These are phyloP conservation scores for Penicillium pancosmium DNA, from an alignment of 495 filamentous ascomycete genomes.

Conservation along the genomic window DNA sequence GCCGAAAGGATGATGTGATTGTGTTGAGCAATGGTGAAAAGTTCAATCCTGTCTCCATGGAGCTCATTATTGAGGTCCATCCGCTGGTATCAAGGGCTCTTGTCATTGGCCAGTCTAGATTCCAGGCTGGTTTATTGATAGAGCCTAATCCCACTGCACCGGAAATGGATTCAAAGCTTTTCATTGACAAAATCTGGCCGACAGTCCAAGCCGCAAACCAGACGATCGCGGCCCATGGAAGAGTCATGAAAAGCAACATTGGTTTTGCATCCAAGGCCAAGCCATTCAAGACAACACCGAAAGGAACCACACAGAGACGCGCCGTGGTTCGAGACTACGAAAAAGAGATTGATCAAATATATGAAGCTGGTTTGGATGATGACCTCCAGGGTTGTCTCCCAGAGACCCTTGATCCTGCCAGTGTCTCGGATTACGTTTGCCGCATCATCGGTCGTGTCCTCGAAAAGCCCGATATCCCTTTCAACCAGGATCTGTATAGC, in stretches of 20 bases:
- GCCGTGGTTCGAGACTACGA: slow-evolving; percentile 27
- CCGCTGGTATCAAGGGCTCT: slow-evolving; percentile 32
- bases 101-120: slow-evolving; percentile 37
- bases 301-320: slow-evolving; percentile 48
- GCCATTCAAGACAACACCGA: slow-evolving; percentile 55
- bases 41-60: slow-evolving; percentile 44
- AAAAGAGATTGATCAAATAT: slow-evolving; percentile 33
- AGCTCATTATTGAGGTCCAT: slow-evolving; percentile 33
- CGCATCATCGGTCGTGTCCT: slow-evolving; percentile 17
- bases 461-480: slow-evolving; percentile 14
- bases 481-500: slow-evolving; percentile 27
- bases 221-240: slow-evolving; percentile 33
- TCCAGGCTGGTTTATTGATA: slow-evolving; percentile 41
- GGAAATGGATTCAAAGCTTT: slow-evolving; percentile 30
- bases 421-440: slow-evolving; percentile 10
- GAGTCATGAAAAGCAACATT: slow-evolving; percentile 30
- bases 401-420: slow-evolving; percentile 13
- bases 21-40: slow-evolving; percentile 48
- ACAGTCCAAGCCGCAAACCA: slow-evolving; percentile 51
- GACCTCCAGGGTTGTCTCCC: slow-evolving; percentile 16
- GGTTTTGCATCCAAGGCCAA: slow-evolving; percentile 47
- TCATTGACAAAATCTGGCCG: slow-evolving; percentile 44
- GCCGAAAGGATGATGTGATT: slow-evolving; percentile 45
- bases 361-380: slow-evolving; percentile 19
- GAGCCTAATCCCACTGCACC: slow-evolving; percentile 23